Percentiles rank a stretch among this genome's conserved stretches.
Conservation (phyloP, 805 yeast species). For the Wilhelminamyces savonicus region DNA sequence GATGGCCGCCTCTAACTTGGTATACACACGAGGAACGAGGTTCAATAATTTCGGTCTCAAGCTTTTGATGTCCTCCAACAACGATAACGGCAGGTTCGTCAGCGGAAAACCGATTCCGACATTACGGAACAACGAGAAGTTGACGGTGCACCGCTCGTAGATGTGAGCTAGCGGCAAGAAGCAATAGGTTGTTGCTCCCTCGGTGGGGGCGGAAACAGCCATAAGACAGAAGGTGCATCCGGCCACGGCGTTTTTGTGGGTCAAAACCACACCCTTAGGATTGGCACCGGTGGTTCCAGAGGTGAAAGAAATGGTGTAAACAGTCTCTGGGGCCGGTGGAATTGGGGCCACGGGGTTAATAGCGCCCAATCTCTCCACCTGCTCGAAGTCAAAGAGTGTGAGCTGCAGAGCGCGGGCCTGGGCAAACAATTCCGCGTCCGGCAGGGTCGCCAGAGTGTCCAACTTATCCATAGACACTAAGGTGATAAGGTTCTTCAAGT, state of each 20-base stretch:
- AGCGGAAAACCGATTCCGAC: conserved; percentile 24
- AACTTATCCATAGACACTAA: conserved; percentile 53
- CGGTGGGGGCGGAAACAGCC: background rate
- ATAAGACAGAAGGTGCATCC: conserved; percentile 9
- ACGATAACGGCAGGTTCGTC: conserved; percentile 36
- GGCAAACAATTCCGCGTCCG: conserved; percentile 7
- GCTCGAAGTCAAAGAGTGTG: conserved; percentile 17
- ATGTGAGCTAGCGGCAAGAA: conserved; percentile 23
- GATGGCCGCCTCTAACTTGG: conserved; percentile 44
- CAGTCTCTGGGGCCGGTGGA: conserved; percentile 26
- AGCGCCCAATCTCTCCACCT: conserved; percentile 38
- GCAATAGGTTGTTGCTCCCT: conserved; percentile 7
- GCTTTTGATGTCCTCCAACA: conserved; percentile 52
- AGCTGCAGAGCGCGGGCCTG: conserved; percentile 14
- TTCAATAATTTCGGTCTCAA: conserved; percentile 49
- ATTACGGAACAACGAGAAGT: conserved; percentile 8
- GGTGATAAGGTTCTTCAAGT: conserved; percentile 39
- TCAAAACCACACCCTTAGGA: conserved; percentile 69
- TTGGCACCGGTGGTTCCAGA: conserved; percentile 66
- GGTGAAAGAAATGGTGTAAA: conserved; percentile 38
- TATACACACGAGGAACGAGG: conserved; percentile 60
- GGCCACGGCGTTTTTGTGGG: conserved; percentile 11
- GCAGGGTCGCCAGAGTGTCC: conserved; percentile 1
- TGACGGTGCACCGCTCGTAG: conserved; percentile 11
- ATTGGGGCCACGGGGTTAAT: conserved; percentile 17